These are phyloP conservation scores for Candida bentonensis DNA, from an alignment of 805 yeast species.

Conservation along the genomic window DNA sequence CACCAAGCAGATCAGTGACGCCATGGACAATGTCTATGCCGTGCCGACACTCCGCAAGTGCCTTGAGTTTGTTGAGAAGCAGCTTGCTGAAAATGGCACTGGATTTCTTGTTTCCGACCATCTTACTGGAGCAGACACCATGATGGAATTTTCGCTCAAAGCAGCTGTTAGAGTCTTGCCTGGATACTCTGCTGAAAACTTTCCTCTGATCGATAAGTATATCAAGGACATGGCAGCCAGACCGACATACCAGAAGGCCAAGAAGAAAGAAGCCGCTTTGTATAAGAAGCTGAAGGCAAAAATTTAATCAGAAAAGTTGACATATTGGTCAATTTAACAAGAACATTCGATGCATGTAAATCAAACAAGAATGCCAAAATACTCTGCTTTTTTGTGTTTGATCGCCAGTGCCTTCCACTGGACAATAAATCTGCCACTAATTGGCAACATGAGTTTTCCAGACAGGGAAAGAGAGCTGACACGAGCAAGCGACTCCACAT, in stretches of 20 bases:
- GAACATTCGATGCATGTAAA: no score
- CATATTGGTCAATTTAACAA: no score
- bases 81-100: constrained; percentile 25
- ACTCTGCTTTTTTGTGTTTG: constrained; percentile 48
- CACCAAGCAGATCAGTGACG: constrained; percentile 29
- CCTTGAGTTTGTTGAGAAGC: constrained; percentile 27
- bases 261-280: not conserved
- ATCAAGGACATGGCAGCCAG: not conserved
- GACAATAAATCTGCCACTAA: constrained; percentile 67
- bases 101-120: constrained; percentile 48
- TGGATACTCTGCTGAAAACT: not conserved
- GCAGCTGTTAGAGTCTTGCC: not conserved
- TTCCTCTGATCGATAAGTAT: not conserved
- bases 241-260: not conserved
- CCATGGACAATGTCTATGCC: constrained; percentile 34
- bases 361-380: constrained; percentile 62
- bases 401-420: constrained; percentile 66
- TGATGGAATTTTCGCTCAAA: constrained; percentile 9
- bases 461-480: constrained; percentile 62
- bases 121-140: constrained; percentile 42
- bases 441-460: constrained; percentile 56
- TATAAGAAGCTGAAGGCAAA: not conserved
- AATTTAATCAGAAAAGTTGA: no score
- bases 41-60: constrained; percentile 29
- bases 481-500: constrained; percentile 79